Evolutionary conservation across 805 yeast species (phyloP).

Genomic region (Metschnikowia drakensbergensis): DNA sequence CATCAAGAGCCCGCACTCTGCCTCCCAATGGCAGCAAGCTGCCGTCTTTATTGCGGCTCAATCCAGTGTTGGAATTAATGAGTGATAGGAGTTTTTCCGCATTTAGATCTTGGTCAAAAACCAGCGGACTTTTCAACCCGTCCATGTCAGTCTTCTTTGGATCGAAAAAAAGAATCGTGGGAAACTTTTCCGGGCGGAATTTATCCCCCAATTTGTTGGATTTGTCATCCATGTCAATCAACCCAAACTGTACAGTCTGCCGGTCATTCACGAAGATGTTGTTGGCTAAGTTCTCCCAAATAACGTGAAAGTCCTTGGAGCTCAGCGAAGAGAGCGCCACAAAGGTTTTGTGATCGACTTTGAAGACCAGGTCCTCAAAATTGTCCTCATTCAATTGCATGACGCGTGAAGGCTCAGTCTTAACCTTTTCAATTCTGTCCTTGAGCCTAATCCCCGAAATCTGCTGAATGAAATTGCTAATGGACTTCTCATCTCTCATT

Average conservation of each 20-base stretch:
- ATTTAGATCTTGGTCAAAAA: slow-evolving; percentile 25
- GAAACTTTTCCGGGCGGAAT: slow-evolving; percentile 46
- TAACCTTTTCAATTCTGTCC: slow-evolving; percentile 6
- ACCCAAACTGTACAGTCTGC: slow-evolving; percentile 32
- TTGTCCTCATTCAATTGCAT: slow-evolving; percentile 20
- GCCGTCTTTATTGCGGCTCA: slow-evolving; percentile 32
- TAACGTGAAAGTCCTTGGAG: slow-evolving; percentile 42
- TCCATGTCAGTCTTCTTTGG: slow-evolving; percentile 21
- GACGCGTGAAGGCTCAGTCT: slow-evolving; percentile 6
- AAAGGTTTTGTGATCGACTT: slow-evolving; percentile 29
- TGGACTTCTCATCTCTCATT: slow-evolving; percentile 45
- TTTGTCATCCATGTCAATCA: slow-evolving; percentile 26
- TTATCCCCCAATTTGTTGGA: slow-evolving; percentile 12
- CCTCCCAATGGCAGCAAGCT: slow-evolving; percentile 32
- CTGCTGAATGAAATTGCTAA: slow-evolving; percentile 50
- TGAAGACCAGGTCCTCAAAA: slow-evolving; percentile 40
- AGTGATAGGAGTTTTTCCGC: slow-evolving; percentile 21
- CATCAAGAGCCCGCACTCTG: slow-evolving; percentile 23
- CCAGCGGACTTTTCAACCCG: slow-evolving; percentile 24
- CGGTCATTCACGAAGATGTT: slow-evolving; percentile 40
- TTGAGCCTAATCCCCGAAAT: slow-evolving; percentile 26
- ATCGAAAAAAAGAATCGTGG: slow-evolving; percentile 52
- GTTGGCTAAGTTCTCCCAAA: slow-evolving; percentile 48
- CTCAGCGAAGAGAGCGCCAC: slow-evolving; percentile 28
- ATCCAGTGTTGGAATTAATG: slow-evolving; percentile 28